Evolutionary conservation across 2,329 filamentous ascomycete genomes (phyloP), one percentile per base, ranked within the genome.

Genomic region (Xenoacremonium recifei): DNA sequence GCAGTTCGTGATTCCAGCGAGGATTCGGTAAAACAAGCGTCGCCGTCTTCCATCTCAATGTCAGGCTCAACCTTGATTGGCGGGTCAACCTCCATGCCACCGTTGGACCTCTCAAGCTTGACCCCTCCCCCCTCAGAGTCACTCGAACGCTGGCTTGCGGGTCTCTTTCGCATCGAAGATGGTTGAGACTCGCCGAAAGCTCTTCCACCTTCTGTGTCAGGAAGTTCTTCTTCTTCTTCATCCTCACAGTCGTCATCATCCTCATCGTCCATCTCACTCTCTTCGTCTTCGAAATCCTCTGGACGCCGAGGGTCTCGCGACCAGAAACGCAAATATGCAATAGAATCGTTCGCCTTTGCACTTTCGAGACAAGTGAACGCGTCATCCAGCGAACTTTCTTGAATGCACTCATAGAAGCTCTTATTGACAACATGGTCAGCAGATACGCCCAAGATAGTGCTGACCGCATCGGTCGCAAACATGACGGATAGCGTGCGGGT

Each of bases 301-400:
- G 73, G 75, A 42, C 76, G 70, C 21, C 84, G 75, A 15, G 88
- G 88, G 59, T 93, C 85, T 39, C 87, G 78, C 57, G 87, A 92
- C 78, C 83, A 88, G 62, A 95, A 95, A 15, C 89, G 85, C 45
- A 95, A 72, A 57, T 95, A 95, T 2, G 89, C 89, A 56, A 95
- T 93, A 2, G 89, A 95, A 61, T 95, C 88, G 55, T 95, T 95
- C 20, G 85, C 85, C 62, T 95, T 95, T 17, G 89, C 89, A 51
- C 85, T 86, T 64, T 95, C 89, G 21, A 95, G 67, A 55, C 86
- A 91, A 48, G 81, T 79, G 23, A 92, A 80, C 4, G 88, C 88
- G 53, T 93, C 87, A 7, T 78, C 71, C 20, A 93, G 71, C 53
- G 87, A 93, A 47, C 82, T 85, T 53, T 87, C 81, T 43, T 87